Evolutionary conservation across 148 eudicot species (phyloP), one percentile per base, ranked within the genome.

Genomic region (Rhododendron williamsianum): DNA sequence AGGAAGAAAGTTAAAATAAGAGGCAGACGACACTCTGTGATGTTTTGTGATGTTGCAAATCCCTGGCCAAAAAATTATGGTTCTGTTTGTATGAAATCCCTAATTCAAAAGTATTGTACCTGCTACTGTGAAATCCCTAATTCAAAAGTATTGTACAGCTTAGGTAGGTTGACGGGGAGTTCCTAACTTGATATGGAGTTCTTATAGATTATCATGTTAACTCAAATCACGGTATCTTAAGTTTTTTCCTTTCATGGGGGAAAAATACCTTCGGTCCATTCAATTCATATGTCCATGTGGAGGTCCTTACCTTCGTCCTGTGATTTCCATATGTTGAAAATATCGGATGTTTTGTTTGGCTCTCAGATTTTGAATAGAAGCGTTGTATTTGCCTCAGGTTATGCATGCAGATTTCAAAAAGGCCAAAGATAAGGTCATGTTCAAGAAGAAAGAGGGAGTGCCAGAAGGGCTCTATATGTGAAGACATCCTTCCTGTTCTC

Each of bases 391-490:
- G 41, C 51, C 78, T 82, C 91, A 95, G 96, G 95, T 93, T 49
- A 92, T 91, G 2, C 96, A 93, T 88, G 81, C 92, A 21, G 95
- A 95, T 86, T 92, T 95, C 87, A 95, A 95, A 90, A 92, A 93
- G 89, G 96, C 95, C 1, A 95, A 93, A 85, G 96, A 95, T 65
- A 95, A 95, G 93, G 98, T 94, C 23, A 93, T 94, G 98, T 93
- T 90, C 91, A 93, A 93, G 93, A 94, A 94, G 93, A 94, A 94
- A 89, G 98, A 94, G 88, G 98, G 98, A 45, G 95, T 93, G 21
- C 95, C 98, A 51, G 95, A 94, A 90, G 98, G 98, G 63, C 94
- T 94, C 1, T 94, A 94, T 60, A 93, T 94, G 96, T 94, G 87
- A 90, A 85, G 85, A 76, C n/a, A 9, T 45, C 33, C 41, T 25